Evolutionary conservation across 805 yeast genomes (phyloP).

Genomic region (Schwanniomyces occidentalis): DNA sequence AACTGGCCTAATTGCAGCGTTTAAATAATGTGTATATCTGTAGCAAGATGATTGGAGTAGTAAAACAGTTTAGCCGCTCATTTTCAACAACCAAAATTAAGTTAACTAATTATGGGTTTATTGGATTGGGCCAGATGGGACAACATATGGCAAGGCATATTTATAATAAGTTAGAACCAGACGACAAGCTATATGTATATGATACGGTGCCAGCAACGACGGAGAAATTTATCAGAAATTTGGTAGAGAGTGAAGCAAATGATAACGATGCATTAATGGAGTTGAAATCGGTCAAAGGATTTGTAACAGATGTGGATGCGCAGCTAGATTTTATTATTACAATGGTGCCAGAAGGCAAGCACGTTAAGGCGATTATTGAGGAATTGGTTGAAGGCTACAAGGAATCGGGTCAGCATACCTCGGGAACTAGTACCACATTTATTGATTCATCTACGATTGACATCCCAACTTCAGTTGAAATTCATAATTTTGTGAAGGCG

Average conservation of each 20-base stretch:
- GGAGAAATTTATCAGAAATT: slow-evolving; percentile 21
- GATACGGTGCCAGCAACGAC: slow-evolving; percentile 38
- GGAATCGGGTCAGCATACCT: slow-evolving; percentile 7
- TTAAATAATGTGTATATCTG: too few species aligned
- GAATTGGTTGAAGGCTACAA: slow-evolving; percentile 37
- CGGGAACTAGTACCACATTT: slow-evolving; percentile 28
- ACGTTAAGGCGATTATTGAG: slow-evolving; percentile 42
- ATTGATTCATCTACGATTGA: slow-evolving; percentile 56
- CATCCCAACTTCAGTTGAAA: slow-evolving; percentile 44
- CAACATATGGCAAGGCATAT: slow-evolving; percentile 55
- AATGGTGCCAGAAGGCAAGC: slow-evolving; percentile 57
- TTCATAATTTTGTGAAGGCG: slow-evolving; percentile 34
- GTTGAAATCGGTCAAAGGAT: slow-evolving; percentile 21
- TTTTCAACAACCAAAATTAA: not conserved
- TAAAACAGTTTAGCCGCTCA: too few species aligned
- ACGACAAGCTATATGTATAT: slow-evolving; percentile 44
- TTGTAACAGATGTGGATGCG: slow-evolving; percentile 29
- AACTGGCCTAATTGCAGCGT: too few species aligned
- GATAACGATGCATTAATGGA: slow-evolving; percentile 12
- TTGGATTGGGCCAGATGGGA: slow-evolving; percentile 61
- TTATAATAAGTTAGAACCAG: slow-evolving; percentile 34
- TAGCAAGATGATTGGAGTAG: too few species aligned
- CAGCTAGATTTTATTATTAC: slow-evolving; percentile 46
- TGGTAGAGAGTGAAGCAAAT: slow-evolving; percentile 21
- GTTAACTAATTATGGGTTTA: slow-evolving; percentile 43